phyloP scores from a whole-genome alignment of 1,284 basidiomycete species.

The Coniferiporia sulphurascens region DNA sequence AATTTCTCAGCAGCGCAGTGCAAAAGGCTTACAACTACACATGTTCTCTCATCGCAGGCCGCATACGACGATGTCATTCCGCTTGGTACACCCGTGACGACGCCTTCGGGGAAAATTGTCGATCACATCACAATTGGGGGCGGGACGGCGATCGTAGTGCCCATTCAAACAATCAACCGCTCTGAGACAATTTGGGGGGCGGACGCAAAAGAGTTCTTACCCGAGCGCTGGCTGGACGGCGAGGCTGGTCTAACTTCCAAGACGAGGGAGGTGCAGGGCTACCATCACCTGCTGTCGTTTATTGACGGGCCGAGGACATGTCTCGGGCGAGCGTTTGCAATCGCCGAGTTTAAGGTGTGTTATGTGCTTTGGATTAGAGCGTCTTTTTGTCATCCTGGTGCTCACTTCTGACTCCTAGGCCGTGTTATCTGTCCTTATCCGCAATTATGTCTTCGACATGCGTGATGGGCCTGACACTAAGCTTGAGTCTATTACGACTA shows the following conservation, averaged over 20 bases:
- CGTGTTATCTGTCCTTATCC: constrained; percentile 21
- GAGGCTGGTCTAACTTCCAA: constrained; percentile 6
- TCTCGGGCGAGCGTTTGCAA: constrained; percentile 15
- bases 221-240: constrained; percentile 15
- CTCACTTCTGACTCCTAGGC: neutral
- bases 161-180: constrained; percentile 13
- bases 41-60: neutral
- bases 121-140: constrained; percentile 4
- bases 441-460: constrained; percentile 22
- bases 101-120: neutral
- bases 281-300: constrained; percentile 16
- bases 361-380: neutral
- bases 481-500: constrained; percentile 15
- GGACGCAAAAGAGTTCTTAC: constrained; percentile 17
- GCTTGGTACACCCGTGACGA: constrained; percentile 2
- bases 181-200: constrained; percentile 15
- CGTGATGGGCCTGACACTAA: constrained; percentile 23
- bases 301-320: constrained; percentile 16
- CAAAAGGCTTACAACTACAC: neutral
- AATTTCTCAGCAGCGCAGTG: neutral
- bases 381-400: neutral
- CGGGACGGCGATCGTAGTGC: constrained; percentile 8
- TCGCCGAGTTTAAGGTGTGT: constrained; percentile 17
- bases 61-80: constrained; percentile 16
- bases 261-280: constrained; percentile 11